Conservation (phyloP, 352 stramenopile genomes). For the Phytophthora cryptogea region DNA sequence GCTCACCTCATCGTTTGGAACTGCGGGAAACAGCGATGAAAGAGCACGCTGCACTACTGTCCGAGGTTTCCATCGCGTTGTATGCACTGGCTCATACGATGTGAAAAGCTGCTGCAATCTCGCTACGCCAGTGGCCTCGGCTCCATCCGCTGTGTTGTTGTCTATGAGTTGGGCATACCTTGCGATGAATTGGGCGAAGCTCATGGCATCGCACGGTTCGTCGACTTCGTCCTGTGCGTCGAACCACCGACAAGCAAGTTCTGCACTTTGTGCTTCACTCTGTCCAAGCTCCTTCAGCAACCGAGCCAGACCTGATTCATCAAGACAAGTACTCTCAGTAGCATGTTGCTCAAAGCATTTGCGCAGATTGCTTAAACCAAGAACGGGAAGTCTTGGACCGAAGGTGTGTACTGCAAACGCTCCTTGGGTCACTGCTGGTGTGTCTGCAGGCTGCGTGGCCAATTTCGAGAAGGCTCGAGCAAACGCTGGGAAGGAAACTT, state of each 20-base stretch:
- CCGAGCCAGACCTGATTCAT: slow-evolving; percentile 39
- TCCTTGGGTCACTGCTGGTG: slow-evolving; percentile 18
- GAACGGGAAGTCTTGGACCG: slow-evolving; percentile 33
- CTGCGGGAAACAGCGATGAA: slow-evolving; percentile 35
- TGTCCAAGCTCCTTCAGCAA: slow-evolving; percentile 46
- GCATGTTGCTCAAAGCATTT: slow-evolving; percentile 44
- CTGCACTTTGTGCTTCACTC: slow-evolving; percentile 17
- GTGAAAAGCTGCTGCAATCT: slow-evolving; percentile 48
- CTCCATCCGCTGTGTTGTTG: neutral
- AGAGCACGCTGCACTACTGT: slow-evolving; percentile 35
- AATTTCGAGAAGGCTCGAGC: slow-evolving; percentile 59
- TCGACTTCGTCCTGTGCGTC: slow-evolving; percentile 17
- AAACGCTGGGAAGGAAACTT: slow-evolving; percentile 61
- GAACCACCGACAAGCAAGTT: slow-evolving; percentile 32
- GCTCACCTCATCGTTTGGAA: slow-evolving; percentile 30
- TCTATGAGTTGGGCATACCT: slow-evolving; percentile 57
- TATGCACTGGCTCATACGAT: slow-evolving; percentile 39
- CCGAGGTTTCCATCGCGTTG: slow-evolving; percentile 36
- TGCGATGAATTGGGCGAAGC: slow-evolving; percentile 70
- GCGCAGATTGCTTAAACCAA: slow-evolving; percentile 50
- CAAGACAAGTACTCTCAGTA: slow-evolving; percentile 33
- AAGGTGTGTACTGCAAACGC: slow-evolving; percentile 29
- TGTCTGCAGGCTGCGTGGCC: slow-evolving; percentile 46
- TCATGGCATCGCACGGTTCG: slow-evolving; percentile 26
- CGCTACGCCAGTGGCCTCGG: slow-evolving; percentile 30